phyloP scores from a whole-genome alignment of 2,329 filamentous ascomycete genomes.

The Teratosphaeria zuluensis region DNA sequence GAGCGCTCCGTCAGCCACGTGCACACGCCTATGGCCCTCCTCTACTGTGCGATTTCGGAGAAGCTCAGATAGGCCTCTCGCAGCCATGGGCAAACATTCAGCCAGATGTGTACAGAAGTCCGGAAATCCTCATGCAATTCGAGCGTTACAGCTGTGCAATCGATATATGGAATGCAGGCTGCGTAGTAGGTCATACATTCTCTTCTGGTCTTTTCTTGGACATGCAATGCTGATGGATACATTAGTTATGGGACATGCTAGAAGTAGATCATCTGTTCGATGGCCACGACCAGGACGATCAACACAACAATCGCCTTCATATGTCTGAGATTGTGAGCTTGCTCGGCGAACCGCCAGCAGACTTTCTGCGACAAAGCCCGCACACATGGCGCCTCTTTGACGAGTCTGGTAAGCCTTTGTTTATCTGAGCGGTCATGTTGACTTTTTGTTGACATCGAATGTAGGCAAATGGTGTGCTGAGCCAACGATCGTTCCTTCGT shows the following conservation, averaged over 20 bases:
- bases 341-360: constrained; percentile 1
- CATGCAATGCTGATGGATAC: background rate
- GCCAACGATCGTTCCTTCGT: background rate
- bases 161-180: constrained; percentile 4
- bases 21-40: constrained; percentile 2
- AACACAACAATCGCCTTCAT: constrained; percentile 5
- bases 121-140: constrained; percentile 3
- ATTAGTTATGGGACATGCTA: constrained; percentile 6
- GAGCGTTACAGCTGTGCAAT: background rate
- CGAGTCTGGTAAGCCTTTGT: background rate
- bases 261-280: constrained; percentile 3
- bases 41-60: constrained; percentile 3
- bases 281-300: constrained; percentile 2
- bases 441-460: background rate
- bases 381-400: constrained; percentile 2
- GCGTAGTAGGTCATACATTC: constrained; percentile 1
- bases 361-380: constrained; percentile 2
- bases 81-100: constrained; percentile 2
- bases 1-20: constrained; percentile 1
- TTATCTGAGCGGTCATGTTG: background rate
- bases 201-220: background rate
- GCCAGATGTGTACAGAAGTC: constrained; percentile 3
- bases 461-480: constrained; percentile 1
- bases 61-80: constrained; percentile 1
- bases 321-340: constrained; percentile 3